Conservation (phyloP, 495 filamentous ascomycete genomes). For the Polyplosphaeria fusca region DNA sequence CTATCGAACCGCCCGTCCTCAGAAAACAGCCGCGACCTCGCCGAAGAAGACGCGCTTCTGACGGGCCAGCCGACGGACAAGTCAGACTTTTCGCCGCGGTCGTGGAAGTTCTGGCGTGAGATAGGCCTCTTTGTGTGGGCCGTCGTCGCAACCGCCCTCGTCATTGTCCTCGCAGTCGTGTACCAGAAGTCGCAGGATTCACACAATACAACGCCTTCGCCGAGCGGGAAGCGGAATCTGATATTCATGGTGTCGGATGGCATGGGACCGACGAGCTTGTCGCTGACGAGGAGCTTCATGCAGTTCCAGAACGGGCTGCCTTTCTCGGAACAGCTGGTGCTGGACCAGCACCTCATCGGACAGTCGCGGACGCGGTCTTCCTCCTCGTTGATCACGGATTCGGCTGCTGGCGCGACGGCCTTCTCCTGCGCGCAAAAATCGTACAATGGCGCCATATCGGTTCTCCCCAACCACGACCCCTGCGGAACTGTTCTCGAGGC, state of each 20-base stretch:
- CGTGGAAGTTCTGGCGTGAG: constrained; percentile 61
- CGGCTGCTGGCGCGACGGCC: constrained; percentile 90
- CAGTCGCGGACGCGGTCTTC: constrained; percentile 81
- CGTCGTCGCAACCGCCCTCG: constrained; percentile 73
- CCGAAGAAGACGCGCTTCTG: constrained; percentile 64
- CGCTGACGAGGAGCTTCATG: constrained; percentile 76
- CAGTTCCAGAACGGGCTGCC: constrained; percentile 68
- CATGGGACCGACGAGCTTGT: constrained; percentile 91
- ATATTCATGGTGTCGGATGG: constrained; percentile 99
- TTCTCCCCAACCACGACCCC: constrained; percentile 76
- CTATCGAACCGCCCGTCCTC: constrained; percentile 42
- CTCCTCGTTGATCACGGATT: constrained; percentile 83
- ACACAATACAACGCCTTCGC: constrained; percentile 45
- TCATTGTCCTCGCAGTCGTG: constrained; percentile 71
- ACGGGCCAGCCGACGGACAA: constrained; percentile 51
- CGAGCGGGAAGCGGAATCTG: constrained; percentile 78
- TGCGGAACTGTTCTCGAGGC: constrained; percentile 96
- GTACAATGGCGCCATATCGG: constrained; percentile 93
- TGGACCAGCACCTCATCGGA: constrained; percentile 86
- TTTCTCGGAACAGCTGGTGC: constrained; percentile 64
- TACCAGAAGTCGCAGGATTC: constrained; percentile 62
- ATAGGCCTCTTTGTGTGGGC: constrained; percentile 83
- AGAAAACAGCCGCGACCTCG: constrained; percentile 40
- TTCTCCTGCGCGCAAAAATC: constrained; percentile 90
- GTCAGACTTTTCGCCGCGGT: constrained; percentile 34